Conservation (phyloP, 2,329 filamentous ascomycete genomes). For the Lachnellula arida region DNA sequence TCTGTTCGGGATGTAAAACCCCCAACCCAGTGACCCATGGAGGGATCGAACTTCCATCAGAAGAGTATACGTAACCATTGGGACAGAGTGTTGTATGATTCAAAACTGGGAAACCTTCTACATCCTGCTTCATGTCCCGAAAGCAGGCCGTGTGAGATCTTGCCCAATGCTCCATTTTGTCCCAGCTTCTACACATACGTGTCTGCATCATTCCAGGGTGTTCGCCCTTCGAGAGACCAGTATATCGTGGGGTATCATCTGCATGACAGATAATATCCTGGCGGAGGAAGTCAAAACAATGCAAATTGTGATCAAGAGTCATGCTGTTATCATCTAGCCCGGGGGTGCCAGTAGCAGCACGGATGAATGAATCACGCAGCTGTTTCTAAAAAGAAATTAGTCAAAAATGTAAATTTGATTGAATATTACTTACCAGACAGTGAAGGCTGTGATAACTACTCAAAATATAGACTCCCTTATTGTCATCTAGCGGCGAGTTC, state of each 20-base stretch:
- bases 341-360: background rate
- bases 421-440: background rate
- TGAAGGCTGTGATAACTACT: background rate
- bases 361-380: background rate
- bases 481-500: background rate
- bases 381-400: background rate
- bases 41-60: background rate
- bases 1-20: too few species aligned
- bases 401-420: background rate
- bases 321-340: background rate
- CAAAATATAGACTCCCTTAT: background rate
- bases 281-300: background rate
- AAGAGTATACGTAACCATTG: background rate
- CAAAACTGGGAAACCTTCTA: background rate
- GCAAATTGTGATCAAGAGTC: background rate
- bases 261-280: background rate
- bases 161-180: background rate
- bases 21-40: too few species aligned
- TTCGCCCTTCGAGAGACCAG: background rate
- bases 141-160: background rate
- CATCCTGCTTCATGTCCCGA: background rate
- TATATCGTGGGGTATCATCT: background rate
- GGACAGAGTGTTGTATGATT: background rate
- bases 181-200: conserved; percentile 1
- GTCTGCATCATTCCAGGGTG: background rate